phyloP scores from a whole-genome alignment of 2,329 filamentous ascomycete species.

The Domatiomyces catenatus region DNA sequence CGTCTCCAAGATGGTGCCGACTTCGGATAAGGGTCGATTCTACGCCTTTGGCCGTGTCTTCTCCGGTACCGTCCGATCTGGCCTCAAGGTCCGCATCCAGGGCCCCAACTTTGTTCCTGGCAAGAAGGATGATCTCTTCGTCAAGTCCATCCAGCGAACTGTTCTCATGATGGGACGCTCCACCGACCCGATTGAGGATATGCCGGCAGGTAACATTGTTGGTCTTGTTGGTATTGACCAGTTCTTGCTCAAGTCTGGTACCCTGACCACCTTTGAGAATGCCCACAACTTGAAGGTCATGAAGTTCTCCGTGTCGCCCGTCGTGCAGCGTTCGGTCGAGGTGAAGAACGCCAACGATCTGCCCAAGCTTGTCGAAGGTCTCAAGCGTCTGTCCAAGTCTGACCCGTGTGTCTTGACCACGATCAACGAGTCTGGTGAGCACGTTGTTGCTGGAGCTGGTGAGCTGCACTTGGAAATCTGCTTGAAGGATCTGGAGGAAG shows the following conservation, averaged over 20 bases:
- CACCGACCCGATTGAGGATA: slow-evolving; percentile 97
- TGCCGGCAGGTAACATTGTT: slow-evolving; percentile 98
- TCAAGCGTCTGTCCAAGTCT: slow-evolving; percentile 99
- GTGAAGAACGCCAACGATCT: slow-evolving; percentile 99
- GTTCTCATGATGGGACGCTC: slow-evolving; percentile 99
- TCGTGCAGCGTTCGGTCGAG: slow-evolving; percentile 96
- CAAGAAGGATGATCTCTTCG: slow-evolving; percentile 97
- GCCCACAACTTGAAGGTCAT: slow-evolving; percentile 99
- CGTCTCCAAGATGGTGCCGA: slow-evolving; percentile 99
- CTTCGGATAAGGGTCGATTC: slow-evolving; percentile 99
- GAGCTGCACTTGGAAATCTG: slow-evolving; percentile 99
- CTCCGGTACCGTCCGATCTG: slow-evolving; percentile 91
- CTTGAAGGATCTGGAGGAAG: slow-evolving; percentile 98
- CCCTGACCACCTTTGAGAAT: slow-evolving; percentile 88
- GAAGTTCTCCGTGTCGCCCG: slow-evolving; percentile 99
- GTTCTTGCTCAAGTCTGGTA: slow-evolving; percentile 99
- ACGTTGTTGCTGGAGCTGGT: slow-evolving; percentile 97
- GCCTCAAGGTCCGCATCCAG: slow-evolving; percentile 99
- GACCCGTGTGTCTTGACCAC: slow-evolving; percentile 92
- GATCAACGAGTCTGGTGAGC: slow-evolving; percentile 88
- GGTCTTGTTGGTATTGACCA: slow-evolving; percentile 98
- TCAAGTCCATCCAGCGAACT: slow-evolving; percentile 99
- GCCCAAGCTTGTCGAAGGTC: slow-evolving; percentile 98
- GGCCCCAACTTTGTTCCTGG: slow-evolving; percentile 96
- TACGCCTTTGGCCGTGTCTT: slow-evolving; percentile 99